These are phyloP conservation scores for Fusarium acutatum DNA, from an alignment of 2,329 filamentous ascomycete genomes.

Conservation along the genomic window DNA sequence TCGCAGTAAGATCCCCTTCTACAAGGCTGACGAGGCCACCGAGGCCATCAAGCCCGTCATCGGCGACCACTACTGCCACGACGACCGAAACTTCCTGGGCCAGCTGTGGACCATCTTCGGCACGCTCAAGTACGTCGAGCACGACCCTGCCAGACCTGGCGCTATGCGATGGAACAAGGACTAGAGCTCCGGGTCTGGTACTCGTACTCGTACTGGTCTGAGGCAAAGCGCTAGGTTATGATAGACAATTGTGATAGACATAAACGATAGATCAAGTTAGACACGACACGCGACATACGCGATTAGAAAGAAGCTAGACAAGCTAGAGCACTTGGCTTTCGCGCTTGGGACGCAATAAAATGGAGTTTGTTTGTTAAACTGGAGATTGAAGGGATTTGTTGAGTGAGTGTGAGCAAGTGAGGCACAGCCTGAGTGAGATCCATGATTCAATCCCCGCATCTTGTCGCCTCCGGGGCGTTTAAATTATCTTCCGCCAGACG, in stretches of 20 bases:
- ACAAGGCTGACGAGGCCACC: conserved; percentile 64
- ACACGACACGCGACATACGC: conserved; percentile 18
- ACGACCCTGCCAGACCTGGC: conserved; percentile 36
- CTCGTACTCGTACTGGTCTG: not conserved
- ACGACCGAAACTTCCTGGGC: conserved; percentile 42
- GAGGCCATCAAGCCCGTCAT: conserved; percentile 84
- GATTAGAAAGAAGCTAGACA: conserved; percentile 18
- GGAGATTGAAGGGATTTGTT: not conserved
- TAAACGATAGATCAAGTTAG: conserved; percentile 34
- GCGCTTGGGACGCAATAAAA: conserved; percentile 17
- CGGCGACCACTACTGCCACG: conserved; percentile 83
- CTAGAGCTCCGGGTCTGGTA: conserved; percentile 16
- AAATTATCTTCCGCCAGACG: conserved; percentile 4
- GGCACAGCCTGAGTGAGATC: not conserved
- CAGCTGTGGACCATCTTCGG: conserved; percentile 43
- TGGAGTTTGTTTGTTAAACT: conserved; percentile 16
- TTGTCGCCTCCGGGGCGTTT: not conserved
- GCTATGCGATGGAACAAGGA: conserved; percentile 42
- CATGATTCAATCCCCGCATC: conserved; percentile 1
- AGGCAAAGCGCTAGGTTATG: not conserved
- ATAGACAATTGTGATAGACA: conserved; percentile 23
- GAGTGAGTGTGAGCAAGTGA: not conserved
- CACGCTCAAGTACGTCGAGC: conserved; percentile 43
- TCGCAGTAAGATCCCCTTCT: conserved; percentile 45
- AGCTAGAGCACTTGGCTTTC: conserved; percentile 18